These are phyloP conservation scores for Aphanoascus verrucosus DNA, from an alignment of 2,329 filamentous ascomycete genomes.

Conservation along the genomic window DNA sequence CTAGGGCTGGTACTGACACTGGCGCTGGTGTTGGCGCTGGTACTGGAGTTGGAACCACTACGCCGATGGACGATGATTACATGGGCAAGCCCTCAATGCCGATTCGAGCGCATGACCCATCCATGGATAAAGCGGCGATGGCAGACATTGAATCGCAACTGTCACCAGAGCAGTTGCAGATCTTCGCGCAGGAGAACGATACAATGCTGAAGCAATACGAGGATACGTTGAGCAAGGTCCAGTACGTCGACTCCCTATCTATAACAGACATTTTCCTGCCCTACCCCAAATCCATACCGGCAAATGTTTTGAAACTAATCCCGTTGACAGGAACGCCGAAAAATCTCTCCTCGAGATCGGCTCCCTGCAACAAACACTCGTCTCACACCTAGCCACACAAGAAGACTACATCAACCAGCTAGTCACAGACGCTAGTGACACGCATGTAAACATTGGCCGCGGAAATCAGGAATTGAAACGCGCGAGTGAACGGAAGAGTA, in stretches of 20 bases:
- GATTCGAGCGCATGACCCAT: constrained; percentile 21
- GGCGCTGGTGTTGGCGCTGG: constrained; percentile 22
- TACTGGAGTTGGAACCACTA: constrained; percentile 13
- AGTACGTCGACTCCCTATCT: constrained; percentile 61
- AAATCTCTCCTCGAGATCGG: constrained; percentile 86
- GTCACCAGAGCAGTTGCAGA: constrained; percentile 74
- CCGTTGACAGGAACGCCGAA: constrained; percentile 62
- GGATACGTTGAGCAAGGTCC: constrained; percentile 85
- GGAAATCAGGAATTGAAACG: constrained; percentile 88
- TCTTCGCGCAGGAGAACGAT: constrained; percentile 89
- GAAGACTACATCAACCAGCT: constrained; percentile 82
- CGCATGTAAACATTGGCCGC: constrained; percentile 72
- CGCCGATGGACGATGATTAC: constrained; percentile 23
- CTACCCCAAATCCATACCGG: neutral
- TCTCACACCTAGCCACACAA: constrained; percentile 73
- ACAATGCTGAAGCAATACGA: constrained; percentile 90
- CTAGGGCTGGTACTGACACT: constrained; percentile 19
- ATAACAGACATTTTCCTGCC: too few relatives aligned
- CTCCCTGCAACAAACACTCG: constrained; percentile 79
- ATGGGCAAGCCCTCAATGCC: constrained; percentile 18
- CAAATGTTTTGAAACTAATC: too few relatives aligned
- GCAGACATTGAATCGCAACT: constrained; percentile 48
- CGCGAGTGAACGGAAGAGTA: constrained; percentile 60
- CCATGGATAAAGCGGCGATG: constrained; percentile 25
- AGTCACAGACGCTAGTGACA: constrained; percentile 69